Evolutionary conservation across 768 basidiomycete species (phyloP).

Genomic region (Dictyophora rubrovolvata): DNA sequence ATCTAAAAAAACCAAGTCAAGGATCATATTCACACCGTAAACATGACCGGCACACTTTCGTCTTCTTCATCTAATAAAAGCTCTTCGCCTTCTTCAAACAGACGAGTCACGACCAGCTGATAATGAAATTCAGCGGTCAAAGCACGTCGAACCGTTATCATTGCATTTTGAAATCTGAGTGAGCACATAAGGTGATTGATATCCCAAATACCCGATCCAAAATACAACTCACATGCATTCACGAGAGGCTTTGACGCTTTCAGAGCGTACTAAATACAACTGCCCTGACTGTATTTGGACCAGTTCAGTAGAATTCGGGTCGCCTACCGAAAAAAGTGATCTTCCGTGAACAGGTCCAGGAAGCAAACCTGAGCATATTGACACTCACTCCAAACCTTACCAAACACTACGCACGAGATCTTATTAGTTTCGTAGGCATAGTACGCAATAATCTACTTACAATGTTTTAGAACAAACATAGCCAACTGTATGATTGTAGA

Average conservation of each 20-base stretch:
- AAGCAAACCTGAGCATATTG: not conserved
- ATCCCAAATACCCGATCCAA: not conserved
- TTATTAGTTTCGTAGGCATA: conserved; percentile 16
- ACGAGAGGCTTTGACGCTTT: conserved; percentile 80
- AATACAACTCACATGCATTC: conserved; percentile 84
- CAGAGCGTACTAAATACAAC: conserved; percentile 84
- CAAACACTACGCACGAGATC: conserved; percentile 47
- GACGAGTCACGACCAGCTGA: conserved; percentile 91
- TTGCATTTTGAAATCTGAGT: conserved; percentile 85
- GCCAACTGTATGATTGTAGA: conserved; percentile 10
- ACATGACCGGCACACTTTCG: conserved; percentile 46
- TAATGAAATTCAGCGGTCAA: conserved; percentile 69
- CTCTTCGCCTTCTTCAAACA: conserved; percentile 95
- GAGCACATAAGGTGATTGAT: not conserved
- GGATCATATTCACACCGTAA: not conserved
- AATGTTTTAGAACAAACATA: conserved; percentile 81
- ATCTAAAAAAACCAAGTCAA: conserved; percentile 35
- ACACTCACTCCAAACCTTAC: conserved; percentile 89
- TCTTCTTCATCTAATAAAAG: conserved; percentile 91
- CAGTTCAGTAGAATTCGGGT: conserved; percentile 89
- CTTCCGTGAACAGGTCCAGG: not conserved
- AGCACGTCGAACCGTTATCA: conserved; percentile 84
- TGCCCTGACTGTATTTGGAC: conserved; percentile 90
- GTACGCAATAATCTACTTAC: conserved; percentile 35
- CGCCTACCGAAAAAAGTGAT: conserved; percentile 45